Evolutionary conservation across 441 rosid genomes (phyloP).

Genomic region (Rhodomyrtus psidioides): DNA sequence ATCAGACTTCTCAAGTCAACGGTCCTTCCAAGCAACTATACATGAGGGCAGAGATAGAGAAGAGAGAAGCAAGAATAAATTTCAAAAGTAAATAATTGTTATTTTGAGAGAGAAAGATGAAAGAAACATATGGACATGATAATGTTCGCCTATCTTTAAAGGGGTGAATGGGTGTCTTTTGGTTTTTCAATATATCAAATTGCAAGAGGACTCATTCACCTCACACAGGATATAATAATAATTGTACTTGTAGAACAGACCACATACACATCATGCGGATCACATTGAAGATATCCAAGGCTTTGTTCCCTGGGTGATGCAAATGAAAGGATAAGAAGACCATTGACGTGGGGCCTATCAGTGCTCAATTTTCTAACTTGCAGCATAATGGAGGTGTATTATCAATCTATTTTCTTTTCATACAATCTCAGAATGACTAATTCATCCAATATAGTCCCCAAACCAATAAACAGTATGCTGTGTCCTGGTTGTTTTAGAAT

Average conservation of each 20-base stretch:
- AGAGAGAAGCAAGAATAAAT: slow-evolving; percentile 3
- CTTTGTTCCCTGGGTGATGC: not conserved
- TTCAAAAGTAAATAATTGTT: not conserved
- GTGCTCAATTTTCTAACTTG: not conserved
- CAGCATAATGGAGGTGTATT: not conserved
- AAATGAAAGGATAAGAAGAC: not conserved
- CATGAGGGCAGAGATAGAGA: slow-evolving; percentile 13
- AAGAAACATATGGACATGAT: not conserved
- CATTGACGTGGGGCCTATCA: not conserved
- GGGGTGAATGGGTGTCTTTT: not conserved
- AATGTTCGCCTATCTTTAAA: not conserved
- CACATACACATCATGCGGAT: not conserved
- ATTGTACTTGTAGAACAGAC: not conserved
- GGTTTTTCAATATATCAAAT: not conserved
- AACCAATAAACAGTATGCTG: not conserved
- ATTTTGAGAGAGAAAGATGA: not conserved
- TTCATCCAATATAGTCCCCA: not conserved
- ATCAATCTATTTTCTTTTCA: not conserved
- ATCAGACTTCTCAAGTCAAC: slow-evolving; percentile 88
- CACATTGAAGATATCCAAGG: not conserved
- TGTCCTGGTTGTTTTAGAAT: not conserved
- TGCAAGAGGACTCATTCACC: not conserved
- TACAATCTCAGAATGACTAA: not conserved
- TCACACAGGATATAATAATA: not conserved
- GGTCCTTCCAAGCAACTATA: slow-evolving; percentile 94